phyloP scores from a whole-genome alignment of 306 rosid genomes.

The Hippophae rhamnoides region DNA sequence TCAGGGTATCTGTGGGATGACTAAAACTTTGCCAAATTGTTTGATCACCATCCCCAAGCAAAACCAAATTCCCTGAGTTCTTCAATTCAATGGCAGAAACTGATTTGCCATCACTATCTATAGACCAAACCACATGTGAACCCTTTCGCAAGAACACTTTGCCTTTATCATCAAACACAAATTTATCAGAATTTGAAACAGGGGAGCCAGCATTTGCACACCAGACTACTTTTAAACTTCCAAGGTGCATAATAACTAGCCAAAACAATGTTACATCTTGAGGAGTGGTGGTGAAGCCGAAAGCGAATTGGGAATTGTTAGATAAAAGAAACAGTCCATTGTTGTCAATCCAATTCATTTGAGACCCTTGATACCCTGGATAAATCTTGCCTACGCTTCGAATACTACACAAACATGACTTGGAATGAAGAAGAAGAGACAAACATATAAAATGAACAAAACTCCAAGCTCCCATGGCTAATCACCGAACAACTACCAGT shows the following conservation, averaged over 20 bases:
- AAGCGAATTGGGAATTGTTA: conserved; percentile 26
- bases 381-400: conserved; percentile 25
- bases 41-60: conserved; percentile 33
- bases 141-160: conserved; percentile 40
- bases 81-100: conserved; percentile 53
- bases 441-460: conserved; percentile 20
- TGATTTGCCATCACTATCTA: conserved; percentile 35
- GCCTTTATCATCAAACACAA: conserved; percentile 55
- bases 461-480: conserved; percentile 37
- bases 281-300: conserved; percentile 39
- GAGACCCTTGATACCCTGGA: conserved; percentile 44
- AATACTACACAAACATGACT: conserved; percentile 32
- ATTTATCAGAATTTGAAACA: conserved; percentile 52
- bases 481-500: background rate
- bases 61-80: conserved; percentile 65
- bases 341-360: conserved; percentile 59
- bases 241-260: conserved; percentile 33
- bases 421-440: conserved; percentile 14
- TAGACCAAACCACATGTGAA: conserved; percentile 51
- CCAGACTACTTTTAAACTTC: conserved; percentile 39
- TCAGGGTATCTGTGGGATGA: conserved; percentile 72
- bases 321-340: conserved; percentile 57
- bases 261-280: conserved; percentile 42
- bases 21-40: conserved; percentile 76
- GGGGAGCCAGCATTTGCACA: conserved; percentile 60